phyloP scores from a whole-genome alignment of 495 filamentous ascomycete species.

The Penicillium robsamsonii region DNA sequence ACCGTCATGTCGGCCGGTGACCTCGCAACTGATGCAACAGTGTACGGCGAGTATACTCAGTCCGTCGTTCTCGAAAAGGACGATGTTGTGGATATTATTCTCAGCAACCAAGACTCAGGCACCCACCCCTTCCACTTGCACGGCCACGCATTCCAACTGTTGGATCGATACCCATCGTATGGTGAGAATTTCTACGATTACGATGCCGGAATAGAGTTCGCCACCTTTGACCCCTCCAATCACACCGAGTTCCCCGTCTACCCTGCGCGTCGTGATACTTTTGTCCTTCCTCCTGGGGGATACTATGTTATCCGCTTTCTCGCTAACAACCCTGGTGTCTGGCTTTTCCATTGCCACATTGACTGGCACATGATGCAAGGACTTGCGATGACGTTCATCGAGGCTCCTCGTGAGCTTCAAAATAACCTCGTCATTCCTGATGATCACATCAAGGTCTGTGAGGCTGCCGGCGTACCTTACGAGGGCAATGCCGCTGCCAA shows the following conservation, averaged over 20 bases:
- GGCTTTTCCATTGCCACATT: conserved; percentile 64
- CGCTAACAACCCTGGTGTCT: conserved; percentile 64
- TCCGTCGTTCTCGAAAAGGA: conserved; percentile 63
- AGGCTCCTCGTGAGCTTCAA: conserved; percentile 64
- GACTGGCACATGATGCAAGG: conserved; percentile 60
- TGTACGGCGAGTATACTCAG: conserved; percentile 77
- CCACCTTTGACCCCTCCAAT: conserved; percentile 40
- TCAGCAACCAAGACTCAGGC: conserved; percentile 75
- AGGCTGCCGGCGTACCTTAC: conserved; percentile 37
- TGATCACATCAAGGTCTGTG: conserved; percentile 62
- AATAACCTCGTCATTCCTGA: conserved; percentile 57
- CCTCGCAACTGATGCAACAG: conserved; percentile 55
- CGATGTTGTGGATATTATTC: conserved; percentile 70
- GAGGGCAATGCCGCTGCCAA: conserved; percentile 78
- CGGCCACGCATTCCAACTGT: conserved; percentile 79
- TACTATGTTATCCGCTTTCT: conserved; percentile 66
- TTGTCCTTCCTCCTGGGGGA: conserved; percentile 53
- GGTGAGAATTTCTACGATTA: conserved; percentile 42
- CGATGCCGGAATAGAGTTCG: conserved; percentile 32
- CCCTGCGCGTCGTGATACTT: conserved; percentile 57
- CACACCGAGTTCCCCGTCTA: conserved; percentile 33
- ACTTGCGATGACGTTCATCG: conserved; percentile 44
- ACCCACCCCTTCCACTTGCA: conserved; percentile 87
- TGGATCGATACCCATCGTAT: conserved; percentile 47
- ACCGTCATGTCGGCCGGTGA: conserved; percentile 64